Evolutionary conservation across 2,329 filamentous ascomycete genomes (phyloP).

Genomic region (Neocucurbitaria cava): DNA sequence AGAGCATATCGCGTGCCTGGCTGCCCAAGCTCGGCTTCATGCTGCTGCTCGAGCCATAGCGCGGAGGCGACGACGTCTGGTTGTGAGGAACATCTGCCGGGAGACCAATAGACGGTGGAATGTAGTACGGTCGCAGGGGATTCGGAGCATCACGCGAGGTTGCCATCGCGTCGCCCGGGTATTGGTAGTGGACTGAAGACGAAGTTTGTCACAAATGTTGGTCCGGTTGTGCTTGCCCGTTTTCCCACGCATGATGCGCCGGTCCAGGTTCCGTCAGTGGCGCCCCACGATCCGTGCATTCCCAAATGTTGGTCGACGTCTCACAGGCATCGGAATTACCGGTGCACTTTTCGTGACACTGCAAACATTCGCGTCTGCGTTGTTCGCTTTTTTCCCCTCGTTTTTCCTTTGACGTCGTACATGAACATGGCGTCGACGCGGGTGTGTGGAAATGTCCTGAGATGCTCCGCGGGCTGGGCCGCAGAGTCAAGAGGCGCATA

Average conservation of each 20-base stretch:
- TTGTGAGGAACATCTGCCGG: constrained; percentile 54
- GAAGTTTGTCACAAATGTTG: constrained; percentile 5
- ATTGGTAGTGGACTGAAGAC: not conserved
- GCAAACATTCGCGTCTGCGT: constrained; percentile 5
- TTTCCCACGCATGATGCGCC: constrained; percentile 12
- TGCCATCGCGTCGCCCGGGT: constrained; percentile 42
- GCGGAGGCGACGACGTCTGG: constrained; percentile 43
- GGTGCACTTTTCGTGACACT: constrained; percentile 4
- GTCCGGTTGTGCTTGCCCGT: constrained; percentile 10
- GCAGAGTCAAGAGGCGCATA: constrained; percentile 16
- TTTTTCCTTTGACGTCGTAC: not conserved
- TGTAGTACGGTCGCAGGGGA: constrained; percentile 74
- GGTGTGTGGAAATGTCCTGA: constrained; percentile 10
- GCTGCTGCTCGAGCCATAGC: constrained; percentile 44
- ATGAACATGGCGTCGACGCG: constrained; percentile 23
- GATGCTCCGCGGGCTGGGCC: constrained; percentile 5
- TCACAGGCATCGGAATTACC: constrained; percentile 23
- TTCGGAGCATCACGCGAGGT: constrained; percentile 61
- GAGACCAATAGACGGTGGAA: constrained; percentile 71
- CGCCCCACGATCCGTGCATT: constrained; percentile 9
- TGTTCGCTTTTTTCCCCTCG: not conserved
- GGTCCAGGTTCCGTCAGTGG: constrained; percentile 6
- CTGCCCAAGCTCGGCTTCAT: constrained; percentile 60
- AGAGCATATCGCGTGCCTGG: constrained; percentile 82
- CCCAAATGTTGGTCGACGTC: constrained; percentile 18